phyloP scores from a whole-genome alignment of 2,329 filamentous ascomycete species.

The Pyricularia pennisetigena region DNA sequence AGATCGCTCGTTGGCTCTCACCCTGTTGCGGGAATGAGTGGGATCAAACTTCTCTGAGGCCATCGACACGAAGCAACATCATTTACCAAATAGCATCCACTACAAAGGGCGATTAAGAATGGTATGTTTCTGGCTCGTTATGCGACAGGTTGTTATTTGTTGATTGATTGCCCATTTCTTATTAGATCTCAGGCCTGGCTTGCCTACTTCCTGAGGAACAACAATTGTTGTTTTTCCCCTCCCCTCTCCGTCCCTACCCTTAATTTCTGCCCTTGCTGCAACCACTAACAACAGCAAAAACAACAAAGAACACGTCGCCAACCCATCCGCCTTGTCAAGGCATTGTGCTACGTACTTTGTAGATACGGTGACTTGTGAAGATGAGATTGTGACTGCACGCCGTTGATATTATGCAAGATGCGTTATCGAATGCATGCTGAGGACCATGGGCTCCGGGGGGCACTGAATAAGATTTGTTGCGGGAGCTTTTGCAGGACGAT shows the following conservation, averaged over 20 bases:
- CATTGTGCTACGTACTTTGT: neutral
- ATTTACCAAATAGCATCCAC: neutral
- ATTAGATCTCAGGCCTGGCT: too few species aligned
- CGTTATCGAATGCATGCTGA: neutral
- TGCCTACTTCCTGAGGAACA: too few species aligned
- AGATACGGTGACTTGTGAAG: neutral
- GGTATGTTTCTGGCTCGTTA: too few species aligned
- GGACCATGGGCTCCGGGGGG: neutral
- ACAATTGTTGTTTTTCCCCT: too few species aligned
- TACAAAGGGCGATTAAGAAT: too few species aligned
- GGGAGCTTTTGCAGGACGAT: neutral
- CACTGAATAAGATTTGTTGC: neutral
- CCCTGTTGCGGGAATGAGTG: neutral
- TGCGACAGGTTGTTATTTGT: too few species aligned
- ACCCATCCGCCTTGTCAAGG: neutral
- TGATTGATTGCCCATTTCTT: too few species aligned
- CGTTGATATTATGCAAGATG: neutral
- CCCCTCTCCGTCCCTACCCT: too few species aligned
- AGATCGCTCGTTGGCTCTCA: neutral
- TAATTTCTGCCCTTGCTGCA: too few species aligned
- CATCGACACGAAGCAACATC: neutral
- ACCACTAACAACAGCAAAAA: too few species aligned
- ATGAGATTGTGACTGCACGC: neutral
- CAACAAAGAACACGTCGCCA: too few species aligned
- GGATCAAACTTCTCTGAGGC: neutral